Evolutionary conservation across 2,329 filamentous ascomycete genomes (phyloP), one percentile per base, ranked within the genome.

Genomic region (Anthostomella pinea): DNA sequence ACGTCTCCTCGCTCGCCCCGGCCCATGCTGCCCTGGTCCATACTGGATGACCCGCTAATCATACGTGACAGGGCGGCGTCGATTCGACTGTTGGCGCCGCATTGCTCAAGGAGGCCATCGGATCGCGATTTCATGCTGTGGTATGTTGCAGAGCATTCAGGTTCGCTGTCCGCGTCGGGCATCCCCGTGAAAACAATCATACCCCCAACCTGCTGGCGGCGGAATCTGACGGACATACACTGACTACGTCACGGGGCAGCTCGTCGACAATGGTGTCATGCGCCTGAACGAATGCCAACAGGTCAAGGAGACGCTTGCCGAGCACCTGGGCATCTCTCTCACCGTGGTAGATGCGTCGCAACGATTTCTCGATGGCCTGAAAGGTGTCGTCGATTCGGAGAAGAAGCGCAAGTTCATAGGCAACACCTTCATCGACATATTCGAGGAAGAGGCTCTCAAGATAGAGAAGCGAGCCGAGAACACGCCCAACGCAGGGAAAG

Each of bases 371-470:
- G 67, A 68, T 19, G 73, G 81, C 16, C 79, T 97, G 1, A 76
- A 79, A 48, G 91, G 88, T 13, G 78, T 95, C 17, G 69, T 67
- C 0, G 87, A 81, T 19, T 90, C 91, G 0, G 90, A 97, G 66
- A 77, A 77, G 58, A 96, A 95, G 74, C 76, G 90, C 37, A 95
- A 95, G 68, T 82, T 96, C 53, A 96, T 96, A 44, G 90, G 89
- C 38, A 77, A 73, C 45, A 86, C 77, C 26, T 73, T 89, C 62
- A 88, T 89, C 48, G 84, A 89, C 51, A 67, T 95, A 18, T 96
- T 95, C 64, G 83, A 95, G 62, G 71, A 81, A 41, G 83, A 89
- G 59, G 89, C 19, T 17, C 19, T 43, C 15, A 43, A 38, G 51
- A 90, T 94, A 30, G 86, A 88, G 46, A 77, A 77, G 37, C 79